phyloP scores from a whole-genome alignment of 108 stramenopile genomes.

The Conticribra guillardii region DNA sequence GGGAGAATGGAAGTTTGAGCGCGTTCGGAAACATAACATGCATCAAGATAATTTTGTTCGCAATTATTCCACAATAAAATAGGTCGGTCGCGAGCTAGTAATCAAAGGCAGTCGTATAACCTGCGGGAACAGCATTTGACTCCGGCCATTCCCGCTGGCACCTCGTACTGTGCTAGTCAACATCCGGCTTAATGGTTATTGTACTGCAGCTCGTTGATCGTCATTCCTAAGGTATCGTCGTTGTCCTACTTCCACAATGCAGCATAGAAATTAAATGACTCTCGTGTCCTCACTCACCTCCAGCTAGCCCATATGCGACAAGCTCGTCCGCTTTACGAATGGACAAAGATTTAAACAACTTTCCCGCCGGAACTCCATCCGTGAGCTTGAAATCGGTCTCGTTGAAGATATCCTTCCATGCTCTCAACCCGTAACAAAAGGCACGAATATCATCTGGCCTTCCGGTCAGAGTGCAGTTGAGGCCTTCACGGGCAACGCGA shows the following conservation, averaged over 20 bases:
- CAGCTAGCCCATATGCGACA: constrained; percentile 77
- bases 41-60: too few relatives aligned
- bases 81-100: constrained; percentile 50
- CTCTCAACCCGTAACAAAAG: constrained; percentile 61
- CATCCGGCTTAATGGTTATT: constrained; percentile 54
- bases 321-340: constrained; percentile 71
- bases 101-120: too few relatives aligned
- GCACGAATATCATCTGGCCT: constrained; percentile 43
- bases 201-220: constrained; percentile 42
- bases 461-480: constrained; percentile 84
- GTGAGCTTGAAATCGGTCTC: constrained; percentile 83
- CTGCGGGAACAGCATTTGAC: too few relatives aligned
- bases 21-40: too few relatives aligned
- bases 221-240: constrained; percentile 62
- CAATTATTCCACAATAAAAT: too few relatives aligned
- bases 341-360: constrained; percentile 62
- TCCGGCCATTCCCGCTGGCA: too few relatives aligned
- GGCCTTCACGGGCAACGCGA: constrained; percentile 77
- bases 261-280: too few relatives aligned
- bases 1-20: too few relatives aligned
- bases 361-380: constrained; percentile 57
- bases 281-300: constrained; percentile 41
- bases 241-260: too few relatives aligned
- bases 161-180: too few relatives aligned
- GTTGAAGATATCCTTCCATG: constrained; percentile 57